Evolutionary conservation across 2,329 filamentous ascomycete genomes (phyloP).

Genomic region (Cryoendolithus antarcticus): DNA sequence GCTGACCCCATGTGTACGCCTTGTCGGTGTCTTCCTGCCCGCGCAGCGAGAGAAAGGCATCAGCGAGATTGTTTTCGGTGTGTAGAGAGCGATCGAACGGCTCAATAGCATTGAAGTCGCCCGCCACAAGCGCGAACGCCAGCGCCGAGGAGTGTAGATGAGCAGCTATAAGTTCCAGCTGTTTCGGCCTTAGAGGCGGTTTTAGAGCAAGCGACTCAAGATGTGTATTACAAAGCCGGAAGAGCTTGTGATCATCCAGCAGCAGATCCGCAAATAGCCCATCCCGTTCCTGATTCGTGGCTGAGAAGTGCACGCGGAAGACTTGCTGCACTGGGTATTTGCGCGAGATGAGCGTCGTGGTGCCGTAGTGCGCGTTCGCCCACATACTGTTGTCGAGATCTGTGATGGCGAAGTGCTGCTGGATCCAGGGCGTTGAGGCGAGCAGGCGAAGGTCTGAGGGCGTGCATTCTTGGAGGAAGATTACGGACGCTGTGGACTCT

Average conservation of each 20-base stretch:
- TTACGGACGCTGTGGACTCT: slow-evolving; percentile 23
- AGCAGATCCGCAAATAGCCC: slow-evolving; percentile 42
- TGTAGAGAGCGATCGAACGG: slow-evolving; percentile 40
- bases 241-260: slow-evolving; percentile 15
- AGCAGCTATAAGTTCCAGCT: slow-evolving; percentile 33
- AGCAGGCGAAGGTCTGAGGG: slow-evolving; percentile 35
- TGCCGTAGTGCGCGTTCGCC: slow-evolving; percentile 39
- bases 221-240: slow-evolving; percentile 45
- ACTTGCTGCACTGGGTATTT: slow-evolving; percentile 31
- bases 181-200: slow-evolving; percentile 37
- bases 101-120: slow-evolving; percentile 48
- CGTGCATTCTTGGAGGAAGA: slow-evolving; percentile 44
- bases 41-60: slow-evolving; percentile 41
- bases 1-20: slow-evolving; percentile 48
- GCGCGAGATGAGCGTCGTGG: slow-evolving; percentile 39
- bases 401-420: slow-evolving; percentile 35
- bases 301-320: slow-evolving; percentile 39
- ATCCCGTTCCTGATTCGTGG: slow-evolving; percentile 40
- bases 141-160: slow-evolving; percentile 28
- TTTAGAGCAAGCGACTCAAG: slow-evolving; percentile 41
- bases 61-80: slow-evolving; percentile 36
- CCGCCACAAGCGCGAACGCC: slow-evolving; percentile 35
- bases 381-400: slow-evolving; percentile 35
- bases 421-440: slow-evolving; percentile 35
- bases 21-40: slow-evolving; percentile 38